Base-by-base conservation (phyloP, 2,329 filamentous ascomycete genomes). In the Hypomyces perniciosus region DNA sequence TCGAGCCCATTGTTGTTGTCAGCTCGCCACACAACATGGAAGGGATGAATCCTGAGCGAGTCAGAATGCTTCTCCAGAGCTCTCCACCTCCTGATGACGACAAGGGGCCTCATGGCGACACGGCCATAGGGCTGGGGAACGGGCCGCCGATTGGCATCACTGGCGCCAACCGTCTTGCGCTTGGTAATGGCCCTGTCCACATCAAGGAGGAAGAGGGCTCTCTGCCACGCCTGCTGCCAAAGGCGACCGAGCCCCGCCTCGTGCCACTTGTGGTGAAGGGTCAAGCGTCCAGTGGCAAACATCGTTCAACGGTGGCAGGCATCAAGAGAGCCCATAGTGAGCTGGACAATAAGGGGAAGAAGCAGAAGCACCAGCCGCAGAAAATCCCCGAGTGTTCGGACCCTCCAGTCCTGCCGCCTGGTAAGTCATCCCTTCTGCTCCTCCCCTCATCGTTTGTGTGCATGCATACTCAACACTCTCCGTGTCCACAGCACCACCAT, bases 11-110 rank as follows among this genome's bases (percentile, higher is more conserved):
- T 12, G 34, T 41, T 12, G 4, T 40, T n/a, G 5, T 27, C 13
- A 9, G 29, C 3, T 10, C 35, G 8, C 34, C 41, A 4, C 7
- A 20, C 31, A 30, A 34, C n/a, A 46, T 53, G 51, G 51, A 50
- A 12, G 48, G 48, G 4, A 61, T 64, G 57, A 64, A 65, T 41
- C 64, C 62, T 30, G 60, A 63, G 50, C 59, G 63, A 10, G 56
- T 43, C 6, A 47, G 44, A 40, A 62, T 62, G 61, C 56, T 64
- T 33, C 37, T 52, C 8, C 45, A 56, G 8, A 55, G 44, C 49
- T 48, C 49, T 48, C 50, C 50, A 3, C n/a, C 28, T 43, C 3
- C 39, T 13, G 13, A 29, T 12, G 20, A 43, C 29, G 6, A 30
- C 33, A 3, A 43, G 20, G 20, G 20, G 20, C 20, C 20, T 20